phyloP scores from a whole-genome alignment of 1,139 yeast genomes.

The Sugiyamaella sp. region DNA sequence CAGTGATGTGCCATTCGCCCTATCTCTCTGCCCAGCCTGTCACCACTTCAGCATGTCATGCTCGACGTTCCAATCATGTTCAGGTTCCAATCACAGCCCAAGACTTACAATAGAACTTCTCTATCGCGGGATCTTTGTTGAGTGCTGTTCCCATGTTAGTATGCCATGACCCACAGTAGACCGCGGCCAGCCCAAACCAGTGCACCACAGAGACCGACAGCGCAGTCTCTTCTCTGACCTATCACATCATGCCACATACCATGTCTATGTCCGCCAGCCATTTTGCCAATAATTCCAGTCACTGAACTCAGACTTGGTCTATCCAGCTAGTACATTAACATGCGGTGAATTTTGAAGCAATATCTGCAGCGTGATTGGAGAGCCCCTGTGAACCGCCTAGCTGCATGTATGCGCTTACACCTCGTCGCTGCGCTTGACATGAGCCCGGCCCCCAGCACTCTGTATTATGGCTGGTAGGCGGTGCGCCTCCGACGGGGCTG shows the following conservation, averaged over 20 bases:
- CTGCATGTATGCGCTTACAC: neutral
- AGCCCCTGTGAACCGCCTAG: neutral
- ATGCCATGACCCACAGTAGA: neutral
- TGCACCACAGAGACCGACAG: too few species aligned
- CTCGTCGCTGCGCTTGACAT: too few species aligned
- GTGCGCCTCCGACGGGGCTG: too few species aligned
- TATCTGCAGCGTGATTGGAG: neutral
- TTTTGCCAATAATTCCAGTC: neutral
- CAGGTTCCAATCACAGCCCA: neutral
- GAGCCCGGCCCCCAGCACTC: too few species aligned
- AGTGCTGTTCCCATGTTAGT: constrained; percentile 32
- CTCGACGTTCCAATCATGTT: too few species aligned
- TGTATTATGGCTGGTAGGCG: too few species aligned
- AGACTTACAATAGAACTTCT: constrained; percentile 39
- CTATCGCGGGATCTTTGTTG: constrained; percentile 42
- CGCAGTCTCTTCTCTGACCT: neutral
- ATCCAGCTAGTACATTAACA: neutral
- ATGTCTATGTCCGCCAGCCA: constrained; percentile 8
- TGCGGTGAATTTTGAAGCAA: neutral
- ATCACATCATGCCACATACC: neutral
- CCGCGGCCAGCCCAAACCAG: neutral
- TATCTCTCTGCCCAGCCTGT: neutral
- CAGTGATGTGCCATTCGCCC: constrained; percentile 1
- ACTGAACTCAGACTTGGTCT: neutral
- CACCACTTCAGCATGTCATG: neutral